Evolutionary conservation across 768 basidiomycete genomes (phyloP).

Genomic region (Tylopilus rubrobrunneus): DNA sequence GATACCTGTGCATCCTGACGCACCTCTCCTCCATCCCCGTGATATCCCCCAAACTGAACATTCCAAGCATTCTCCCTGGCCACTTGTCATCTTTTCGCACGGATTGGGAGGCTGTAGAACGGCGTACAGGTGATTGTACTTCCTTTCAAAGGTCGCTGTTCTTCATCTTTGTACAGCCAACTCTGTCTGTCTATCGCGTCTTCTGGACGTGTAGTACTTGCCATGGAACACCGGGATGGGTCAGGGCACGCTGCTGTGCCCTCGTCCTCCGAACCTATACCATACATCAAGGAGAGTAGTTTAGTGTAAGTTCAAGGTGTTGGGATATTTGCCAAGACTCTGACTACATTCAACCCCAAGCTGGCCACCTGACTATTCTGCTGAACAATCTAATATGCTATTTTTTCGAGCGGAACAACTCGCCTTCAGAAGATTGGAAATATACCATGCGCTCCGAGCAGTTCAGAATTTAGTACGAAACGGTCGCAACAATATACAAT

Average conservation of each 20-base stretch:
- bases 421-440: slow-evolving; percentile 62
- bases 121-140: slow-evolving; percentile 52
- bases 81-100: slow-evolving; percentile 81
- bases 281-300: slow-evolving; percentile 57
- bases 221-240: slow-evolving; percentile 83
- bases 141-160: background rate
- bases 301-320: slow-evolving; percentile 42
- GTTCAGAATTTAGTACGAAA: slow-evolving; percentile 51
- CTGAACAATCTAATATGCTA: slow-evolving; percentile 28
- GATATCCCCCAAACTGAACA: background rate
- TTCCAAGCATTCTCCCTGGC: slow-evolving; percentile 47
- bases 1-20: slow-evolving; percentile 57
- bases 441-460: slow-evolving; percentile 58
- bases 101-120: slow-evolving; percentile 74
- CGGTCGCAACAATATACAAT: slow-evolving; percentile 17
- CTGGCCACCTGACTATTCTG: slow-evolving; percentile 22
- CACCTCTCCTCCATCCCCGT: slow-evolving; percentile 43
- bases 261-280: slow-evolving; percentile 27
- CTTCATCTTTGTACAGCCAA: slow-evolving; percentile 41
- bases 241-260: slow-evolving; percentile 54
- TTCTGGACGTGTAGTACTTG: slow-evolving; percentile 75
- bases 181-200: slow-evolving; percentile 71
- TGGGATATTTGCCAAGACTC: background rate
- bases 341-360: slow-evolving; percentile 9
- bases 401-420: slow-evolving; percentile 69